Evolutionary conservation across 2,329 filamentous ascomycete genomes (phyloP), one percentile per base, ranked within the genome.

Genomic region (Exserohilum turcica): DNA sequence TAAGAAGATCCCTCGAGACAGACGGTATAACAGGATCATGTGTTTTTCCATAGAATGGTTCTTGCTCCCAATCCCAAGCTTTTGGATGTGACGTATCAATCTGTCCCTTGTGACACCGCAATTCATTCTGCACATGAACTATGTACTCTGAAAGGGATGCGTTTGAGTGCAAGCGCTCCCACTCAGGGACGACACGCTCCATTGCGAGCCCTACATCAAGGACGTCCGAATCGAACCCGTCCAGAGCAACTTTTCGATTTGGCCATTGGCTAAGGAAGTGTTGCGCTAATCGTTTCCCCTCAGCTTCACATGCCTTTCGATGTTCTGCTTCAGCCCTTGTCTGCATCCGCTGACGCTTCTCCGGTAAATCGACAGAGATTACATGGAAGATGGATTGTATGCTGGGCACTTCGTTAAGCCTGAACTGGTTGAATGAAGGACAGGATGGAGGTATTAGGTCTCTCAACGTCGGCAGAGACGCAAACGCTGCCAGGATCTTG

Each of bases 121-220:
- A 51, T 8, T 80, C 60, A 1, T 40, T 8, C 47, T 84, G 79
- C 0, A 80, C 74, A 32, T 74, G 44, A 7, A 66, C 36, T 2
- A 83, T 50, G 56, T 82, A 78, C 0, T 62, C 40, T 0, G 72
- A 77, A 0, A 84, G 72, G 21, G 78, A 69, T 5, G 72, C 52
- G 43, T 84, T 84, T 8, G 75, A 68, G 35, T 70, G 78, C 2
- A 80, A 57, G 0, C 77, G 74, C 6, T 71, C 49, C 82, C 82
- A 85, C 47, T 82, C 77, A 0, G 74, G 75, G 0, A 62, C 49
- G 29, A 84, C 66, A 0, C 60, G 57, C 1, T 73, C 53, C 3
- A 82, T 42, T 1, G 78, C 79, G 8, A 70, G 56, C 0, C 51
- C 21, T 6, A 74, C 18, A 53, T 82, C 64, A 5, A 84, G 40